Evolutionary conservation across 805 yeast genomes (phyloP), one percentile per base, ranked within the genome.

Genomic region (Wickerhamiella occidentalis): DNA sequence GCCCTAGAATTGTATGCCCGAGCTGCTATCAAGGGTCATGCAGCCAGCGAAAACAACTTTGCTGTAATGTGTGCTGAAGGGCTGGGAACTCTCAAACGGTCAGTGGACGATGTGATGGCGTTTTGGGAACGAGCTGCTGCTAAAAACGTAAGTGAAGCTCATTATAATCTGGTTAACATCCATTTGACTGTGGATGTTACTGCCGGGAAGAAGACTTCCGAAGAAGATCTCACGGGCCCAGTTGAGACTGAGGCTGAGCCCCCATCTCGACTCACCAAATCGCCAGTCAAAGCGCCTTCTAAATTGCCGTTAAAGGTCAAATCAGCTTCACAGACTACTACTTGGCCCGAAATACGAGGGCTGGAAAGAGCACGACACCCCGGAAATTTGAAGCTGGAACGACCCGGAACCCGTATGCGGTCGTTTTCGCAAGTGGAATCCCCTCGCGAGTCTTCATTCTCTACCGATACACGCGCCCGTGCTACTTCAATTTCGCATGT

Each of bases 31-130:
- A 37, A 43, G 35, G 54, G 55, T 7, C 30, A 55, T 5, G 43
- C 58, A 1, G 54, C 51, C 13, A 57, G 56, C 2, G 29, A 44
- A 17, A 55, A 44, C 42, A 56, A 58, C 36, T 45, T 56, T 12
- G 61, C 54, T 1, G 54, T 48, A n/a, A 41, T 49, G 47, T 55
- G 55, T 42, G 41, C 37, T 13, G 45, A 48, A n/a, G 61, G 61
- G 1, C 19, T 51, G 3, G 56, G 59, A 5, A 26, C 43, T 3
- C 26, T 30, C 21, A 45, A 45, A 21, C 42, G 37, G 21, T 17
- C 26, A 3, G 17, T 45, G 11, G 43, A 45, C 1, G 21, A 37
- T 5, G 38, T 45, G 12, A 17, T 45, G 22, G 41, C 23, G 13
- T 45, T 23, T 37, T 45, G 48, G 48, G 48, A 45, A 41, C 40